Percentiles rank a stretch among this genome's conserved stretches.
These are phyloP conservation scores for Picea sitchensis DNA, from an alignment of 75 land plant genomes.

Conservation along the genomic window DNA sequence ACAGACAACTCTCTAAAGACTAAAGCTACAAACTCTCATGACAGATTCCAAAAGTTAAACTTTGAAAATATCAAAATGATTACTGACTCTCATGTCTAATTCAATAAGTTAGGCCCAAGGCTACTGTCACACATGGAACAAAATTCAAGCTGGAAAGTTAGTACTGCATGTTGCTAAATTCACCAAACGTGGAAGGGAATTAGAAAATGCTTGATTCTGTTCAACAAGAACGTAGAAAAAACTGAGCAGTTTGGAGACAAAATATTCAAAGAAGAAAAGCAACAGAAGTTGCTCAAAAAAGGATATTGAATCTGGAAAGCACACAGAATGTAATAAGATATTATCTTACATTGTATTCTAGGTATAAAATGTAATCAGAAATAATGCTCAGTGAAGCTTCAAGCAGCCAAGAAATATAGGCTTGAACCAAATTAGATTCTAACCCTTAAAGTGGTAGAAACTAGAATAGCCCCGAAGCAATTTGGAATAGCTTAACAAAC, in stretches of 20 bases:
- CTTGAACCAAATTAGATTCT: neutral
- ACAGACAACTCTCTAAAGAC: too few relatives aligned
- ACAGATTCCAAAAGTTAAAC: neutral
- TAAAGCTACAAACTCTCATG: too few relatives aligned
- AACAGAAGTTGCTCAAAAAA: too few relatives aligned
- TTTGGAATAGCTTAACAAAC: neutral
- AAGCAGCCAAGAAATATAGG: neutral
- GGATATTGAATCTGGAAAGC: neutral
- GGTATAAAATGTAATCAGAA: neutral
- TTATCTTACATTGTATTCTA: neutral
- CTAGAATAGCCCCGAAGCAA: neutral
- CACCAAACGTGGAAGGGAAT: too few relatives aligned
- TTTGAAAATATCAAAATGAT: neutral
- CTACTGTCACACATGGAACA: neutral
- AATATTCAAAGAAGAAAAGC: too few relatives aligned
- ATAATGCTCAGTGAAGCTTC: neutral
- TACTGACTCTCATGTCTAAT: neutral
- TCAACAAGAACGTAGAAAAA: too few relatives aligned
- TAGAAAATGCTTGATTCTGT: too few relatives aligned
- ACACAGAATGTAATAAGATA: neutral
- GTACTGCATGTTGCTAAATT: neutral
- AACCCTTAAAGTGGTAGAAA: neutral
- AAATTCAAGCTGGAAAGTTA: neutral
- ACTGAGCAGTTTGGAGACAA: too few relatives aligned
- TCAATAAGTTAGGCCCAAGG: neutral